A percentile compares a stretch with the other conserved stretches of the same genome.
These are phyloP conservation scores for Rhinocladiella mackenziei DNA, from an alignment of 2,329 filamentous ascomycete species.

Conservation along the genomic window DNA sequence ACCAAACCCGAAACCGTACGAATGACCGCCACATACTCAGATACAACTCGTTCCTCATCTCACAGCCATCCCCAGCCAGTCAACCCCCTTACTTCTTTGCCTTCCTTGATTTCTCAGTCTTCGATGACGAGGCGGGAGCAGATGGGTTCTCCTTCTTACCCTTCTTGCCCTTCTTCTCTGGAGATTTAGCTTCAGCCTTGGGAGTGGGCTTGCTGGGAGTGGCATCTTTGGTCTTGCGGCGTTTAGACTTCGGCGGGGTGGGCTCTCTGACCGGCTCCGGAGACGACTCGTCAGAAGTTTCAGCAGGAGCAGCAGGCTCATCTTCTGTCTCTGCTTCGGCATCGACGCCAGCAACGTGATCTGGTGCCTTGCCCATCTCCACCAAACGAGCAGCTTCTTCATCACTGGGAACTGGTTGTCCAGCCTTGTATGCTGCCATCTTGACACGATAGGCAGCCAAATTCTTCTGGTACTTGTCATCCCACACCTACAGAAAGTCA, in stretches of 20 bases:
- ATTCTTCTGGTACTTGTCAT: slow-evolving; percentile 55
- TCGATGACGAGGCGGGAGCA: slow-evolving; percentile 20
- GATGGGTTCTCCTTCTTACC: slow-evolving; percentile 42
- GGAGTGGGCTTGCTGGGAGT: slow-evolving; percentile 38
- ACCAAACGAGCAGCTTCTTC: slow-evolving; percentile 45
- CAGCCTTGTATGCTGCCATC: slow-evolving; percentile 54
- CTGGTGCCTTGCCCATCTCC: slow-evolving; percentile 34
- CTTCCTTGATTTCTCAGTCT: slow-evolving; percentile 29
- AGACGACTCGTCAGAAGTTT: slow-evolving; percentile 35
- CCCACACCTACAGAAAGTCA: slow-evolving; percentile 45
- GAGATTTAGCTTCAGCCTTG: slow-evolving; percentile 33
- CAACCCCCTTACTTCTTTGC: slow-evolving; percentile 21
- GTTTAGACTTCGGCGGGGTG: slow-evolving; percentile 43
- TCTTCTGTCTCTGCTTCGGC: slow-evolving; percentile 37
- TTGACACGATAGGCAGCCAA: slow-evolving; percentile 55
- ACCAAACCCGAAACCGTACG: slow-evolving; percentile 9
- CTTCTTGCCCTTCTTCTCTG: slow-evolving; percentile 45
- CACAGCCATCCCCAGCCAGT: background rate
- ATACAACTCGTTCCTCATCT: background rate
- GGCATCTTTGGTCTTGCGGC: slow-evolving; percentile 41
- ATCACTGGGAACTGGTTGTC: slow-evolving; percentile 43
- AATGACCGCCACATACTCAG: slow-evolving; percentile 7
- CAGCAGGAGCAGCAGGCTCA: slow-evolving; percentile 32
- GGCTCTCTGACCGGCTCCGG: slow-evolving; percentile 41
- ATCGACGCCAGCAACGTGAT: slow-evolving; percentile 20